Evolutionary conservation across 1,139 yeast genomes (phyloP), one percentile per base, ranked within the genome.

Genomic region (Groenewaldozyma sp.): DNA sequence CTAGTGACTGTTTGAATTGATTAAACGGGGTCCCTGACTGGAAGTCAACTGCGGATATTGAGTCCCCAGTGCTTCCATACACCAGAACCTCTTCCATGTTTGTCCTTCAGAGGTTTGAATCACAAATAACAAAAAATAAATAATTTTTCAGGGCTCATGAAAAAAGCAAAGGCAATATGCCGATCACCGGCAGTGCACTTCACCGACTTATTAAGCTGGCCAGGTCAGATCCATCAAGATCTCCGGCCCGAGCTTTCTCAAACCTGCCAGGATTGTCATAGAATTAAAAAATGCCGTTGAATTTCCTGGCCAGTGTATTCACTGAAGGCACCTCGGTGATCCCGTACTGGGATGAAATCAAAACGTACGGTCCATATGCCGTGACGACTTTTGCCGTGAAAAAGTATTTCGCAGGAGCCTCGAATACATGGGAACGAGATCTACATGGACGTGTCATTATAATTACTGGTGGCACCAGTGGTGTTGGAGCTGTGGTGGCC

Each of bases 401-500:
- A 57, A 75, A 74, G 56, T 84, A 82, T 63, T 78, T 81, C 53
- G 72, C 79, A 29, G 97, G 97, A 2, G 61, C 84, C 1, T 52
- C 71, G 19, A 91, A 87, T 60, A 82, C 87, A 0, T 87, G 95
- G 94, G 94, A 84, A 48, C 70, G 96, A 44, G 88, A 87, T 47
- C 64, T 91, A 60, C 95, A 91, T 56, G 96, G 98, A 2, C 77
- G 81, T 51, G 97, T 91, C 9, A 83, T 76, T 51, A 67, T 91
- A 36, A 67, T 80, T 9, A 80, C 88, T 0, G 67, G 98, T 4
- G 98, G 94, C 1, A 91, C 98, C 0, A 72, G 93, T 2, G 97
- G 98, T 0, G 60, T 86, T 43, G 98, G 98, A 0, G 82, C 93
- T 0, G 72, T 74, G 3, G 70, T 83, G 1, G 94, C 76, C 0